Percentiles rank a stretch among this genome's conserved stretches.
Evolutionary conservation across 2,329 filamentous ascomycete genomes (phyloP).

Genomic region (Nothophaeocryptopus gaeumannii): DNA sequence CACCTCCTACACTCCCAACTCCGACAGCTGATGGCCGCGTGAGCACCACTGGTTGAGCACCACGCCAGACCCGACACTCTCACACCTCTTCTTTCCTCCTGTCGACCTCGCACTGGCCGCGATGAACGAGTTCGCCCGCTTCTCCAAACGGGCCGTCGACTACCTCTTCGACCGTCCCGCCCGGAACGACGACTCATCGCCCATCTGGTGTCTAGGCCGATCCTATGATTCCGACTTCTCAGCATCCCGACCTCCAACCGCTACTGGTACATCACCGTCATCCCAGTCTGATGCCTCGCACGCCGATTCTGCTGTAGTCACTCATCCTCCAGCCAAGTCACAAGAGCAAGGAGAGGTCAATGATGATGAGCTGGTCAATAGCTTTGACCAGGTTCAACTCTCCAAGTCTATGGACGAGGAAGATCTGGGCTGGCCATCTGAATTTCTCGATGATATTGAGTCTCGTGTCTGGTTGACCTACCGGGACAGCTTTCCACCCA

Average conservation of each 20-base stretch:
- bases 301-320: constrained; percentile 34
- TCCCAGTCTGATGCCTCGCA: constrained; percentile 31
- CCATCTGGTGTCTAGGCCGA: constrained; percentile 78
- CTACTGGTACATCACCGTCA: constrained; percentile 29
- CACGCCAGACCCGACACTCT: no score
- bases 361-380: constrained; percentile 27
- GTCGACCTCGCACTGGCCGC: constrained; percentile 9
- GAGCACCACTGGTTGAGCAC: constrained; percentile 10
- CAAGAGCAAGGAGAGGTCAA: constrained; percentile 17
- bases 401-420: constrained; percentile 34
- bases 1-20: constrained; percentile 1
- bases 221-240: constrained; percentile 47
- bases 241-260: constrained; percentile 17
- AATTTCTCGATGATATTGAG: constrained; percentile 89
- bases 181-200: constrained; percentile 69
- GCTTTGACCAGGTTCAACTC: constrained; percentile 29
- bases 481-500: constrained; percentile 77
- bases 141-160: constrained; percentile 75
- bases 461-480: constrained; percentile 96
- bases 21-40: constrained; percentile 10
- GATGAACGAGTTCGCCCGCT: constrained; percentile 73
- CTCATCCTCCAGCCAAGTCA: constrained; percentile 19
- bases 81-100: neutral
- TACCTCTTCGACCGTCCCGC: constrained; percentile 92
- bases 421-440: constrained; percentile 68